These are phyloP conservation scores for Ustilago nuda DNA, from an alignment of 1,284 basidiomycete species.

Conservation along the genomic window DNA sequence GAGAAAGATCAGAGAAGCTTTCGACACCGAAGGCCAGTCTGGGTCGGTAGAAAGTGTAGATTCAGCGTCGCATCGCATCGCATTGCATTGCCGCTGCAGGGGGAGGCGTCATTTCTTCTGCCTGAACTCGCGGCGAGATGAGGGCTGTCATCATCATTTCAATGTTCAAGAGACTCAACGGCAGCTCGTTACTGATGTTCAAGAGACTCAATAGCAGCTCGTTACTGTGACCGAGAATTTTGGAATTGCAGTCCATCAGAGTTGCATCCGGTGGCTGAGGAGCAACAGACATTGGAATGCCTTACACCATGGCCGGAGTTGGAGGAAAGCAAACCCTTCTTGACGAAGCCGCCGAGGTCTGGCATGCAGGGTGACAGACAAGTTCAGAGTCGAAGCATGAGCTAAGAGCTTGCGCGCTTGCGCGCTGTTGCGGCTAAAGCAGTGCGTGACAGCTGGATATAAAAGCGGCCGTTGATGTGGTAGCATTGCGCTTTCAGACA, in stretches of 20 bases:
- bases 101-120: not conserved
- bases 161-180: no score
- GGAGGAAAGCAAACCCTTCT: no score
- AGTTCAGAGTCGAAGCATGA: not conserved
- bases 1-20: not conserved
- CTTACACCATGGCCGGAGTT: no score
- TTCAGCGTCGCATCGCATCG: not conserved
- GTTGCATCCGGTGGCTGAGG: not conserved
- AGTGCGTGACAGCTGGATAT: not conserved
- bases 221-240: not conserved
- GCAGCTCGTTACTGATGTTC: not conserved
- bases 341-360: not conserved
- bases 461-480: no score
- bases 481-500: no score
- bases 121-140: not conserved
- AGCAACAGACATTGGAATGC: not conserved
- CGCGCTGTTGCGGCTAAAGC: not conserved
- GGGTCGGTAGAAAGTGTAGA: not conserved
- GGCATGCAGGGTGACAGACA: not conserved
- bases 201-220: not conserved
- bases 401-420: not conserved
- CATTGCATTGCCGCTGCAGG: constrained; percentile 26
- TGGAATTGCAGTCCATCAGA: not conserved
- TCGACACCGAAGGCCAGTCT: not conserved
- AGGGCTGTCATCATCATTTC: not conserved